Base-by-base conservation (phyloP, 805 yeast species). In the Wilhelminamyces savonicus region DNA sequence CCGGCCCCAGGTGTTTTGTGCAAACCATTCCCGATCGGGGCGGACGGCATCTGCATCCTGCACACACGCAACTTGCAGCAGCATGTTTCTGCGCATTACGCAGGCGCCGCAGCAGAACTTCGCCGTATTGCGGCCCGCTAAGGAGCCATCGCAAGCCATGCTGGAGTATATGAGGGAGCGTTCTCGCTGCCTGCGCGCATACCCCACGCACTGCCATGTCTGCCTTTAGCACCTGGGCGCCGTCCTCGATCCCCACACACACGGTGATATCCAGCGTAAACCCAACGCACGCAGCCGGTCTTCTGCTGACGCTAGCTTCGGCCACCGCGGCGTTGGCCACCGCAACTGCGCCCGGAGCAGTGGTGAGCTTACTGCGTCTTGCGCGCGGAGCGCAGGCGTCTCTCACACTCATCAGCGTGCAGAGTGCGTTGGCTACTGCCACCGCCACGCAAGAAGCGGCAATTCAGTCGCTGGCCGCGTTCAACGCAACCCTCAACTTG, bases 401-500 rank as follows among this genome's bases (percentile, higher is more conserved):
- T 7, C 39, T 47, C 21, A 27, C 34, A 22, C 43, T 47, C 30
- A 43, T 47, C 16, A 34, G 37, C 1, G 48, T 40, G 3, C 43
- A 46, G 24, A 36, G 36, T 17, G 40, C 28, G 20, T 34, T 47
- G n/a, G 52, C 52, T 16, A 47, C 52, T 2, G 52, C 52, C 18
- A 43, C 49, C 10, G 42, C 32, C 11, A 38, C 49, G 3, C 45
- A 37, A 20, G 36, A 32, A 9, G 32, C 44, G 13, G 55, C 56
- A 7, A 27, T 37, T 28, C 40, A 35, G 36, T 32, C 45, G 7
- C 41, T 23, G 26, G 22, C 29, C 39, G 31, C 30, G 41, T 53
- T 51, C 35, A 39, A 54, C 20, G 52, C 56, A 19, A 49, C 63
- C 4, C 41, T 59, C 23, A 58, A 59, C 32, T 51, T 61, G 35